Percentiles rank a stretch among this genome's conserved stretches.
Conservation (phyloP, 768 basidiomycete genomes). For the Sarcodon sp. region DNA sequence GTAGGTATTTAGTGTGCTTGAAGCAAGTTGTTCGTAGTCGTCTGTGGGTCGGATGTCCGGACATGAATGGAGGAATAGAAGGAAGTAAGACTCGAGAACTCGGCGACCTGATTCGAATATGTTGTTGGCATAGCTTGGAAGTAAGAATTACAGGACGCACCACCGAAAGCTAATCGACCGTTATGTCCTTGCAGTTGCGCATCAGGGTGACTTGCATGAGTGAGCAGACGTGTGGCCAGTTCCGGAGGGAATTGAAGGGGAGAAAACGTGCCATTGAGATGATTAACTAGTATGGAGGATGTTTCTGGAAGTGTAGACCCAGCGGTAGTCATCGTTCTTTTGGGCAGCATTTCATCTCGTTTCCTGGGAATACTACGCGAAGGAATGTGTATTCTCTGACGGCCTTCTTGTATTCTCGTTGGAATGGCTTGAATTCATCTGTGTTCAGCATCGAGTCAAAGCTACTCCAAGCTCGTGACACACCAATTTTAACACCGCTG, state of each 20-base stretch:
- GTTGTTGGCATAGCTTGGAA: not conserved
- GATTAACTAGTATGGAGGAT: constrained; percentile 22
- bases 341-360: no score
- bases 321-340: no score
- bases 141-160: constrained; percentile 25
- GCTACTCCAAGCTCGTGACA: no score
- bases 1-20: constrained; percentile 54
- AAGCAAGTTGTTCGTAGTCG: constrained; percentile 44
- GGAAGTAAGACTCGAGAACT: constrained; percentile 62
- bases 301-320: not conserved
- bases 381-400: no score
- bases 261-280: constrained; percentile 51
- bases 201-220: constrained; percentile 63
- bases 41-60: constrained; percentile 29
- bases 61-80: constrained; percentile 53
- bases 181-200: constrained; percentile 54
- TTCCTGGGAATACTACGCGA: no score
- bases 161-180: constrained; percentile 57
- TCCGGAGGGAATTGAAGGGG: constrained; percentile 60
- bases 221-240: constrained; percentile 60
- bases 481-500: no score
- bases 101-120: constrained; percentile 43
- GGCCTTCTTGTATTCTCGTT: no score
- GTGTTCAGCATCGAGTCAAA: no score
- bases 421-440: no score